Evolutionary conservation across 2,329 filamentous ascomycete species (phyloP), one percentile per base, ranked within the genome.

Genomic region (Colletotrichum orchidophilum): DNA sequence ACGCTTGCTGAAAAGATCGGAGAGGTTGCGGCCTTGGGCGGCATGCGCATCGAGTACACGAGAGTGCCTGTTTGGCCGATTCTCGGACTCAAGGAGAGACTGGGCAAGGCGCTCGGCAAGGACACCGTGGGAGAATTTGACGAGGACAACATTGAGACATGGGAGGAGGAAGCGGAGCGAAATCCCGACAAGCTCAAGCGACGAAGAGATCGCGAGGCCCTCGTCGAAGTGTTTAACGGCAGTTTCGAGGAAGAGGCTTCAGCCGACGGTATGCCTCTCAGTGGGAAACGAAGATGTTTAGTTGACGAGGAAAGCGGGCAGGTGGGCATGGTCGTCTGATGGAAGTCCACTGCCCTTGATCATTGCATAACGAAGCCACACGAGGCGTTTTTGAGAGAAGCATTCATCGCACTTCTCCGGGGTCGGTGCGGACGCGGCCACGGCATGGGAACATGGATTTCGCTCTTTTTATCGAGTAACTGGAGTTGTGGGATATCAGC

Each of bases 31-130:
- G 75, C 77, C 15, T 58, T 79, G 3, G 70, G 76, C 13, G 82
- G 83, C 2, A 78, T 90, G 70, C 79, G 79, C 42, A 85, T 90
- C 24, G 80, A 84, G 39, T 85, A 86, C 75, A 80, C 81, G 2
- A 82, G 82, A 8, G 85, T 90, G 2, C 84, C 85, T 0, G 81
- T 87, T 29, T 90, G 87, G 86, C 88, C 88, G 0, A 81, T 89
- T 6, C 75, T 88, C 0, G 88, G 87, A 4, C 81, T 90, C 7
- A 85, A 85, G 70, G 87, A 90, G 76, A 84, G 88, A 6, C 80
- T 90, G 0, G 87, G 86, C 49, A 83, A 83, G 72, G 88, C 86
- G 3, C 78, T 90, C 0, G 87, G 88, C 8, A 77, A 79, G 21
- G 86, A 88, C 3, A 74, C 89, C 13, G 84, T 87, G 4, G 87